phyloP scores from a whole-genome alignment of 2,329 filamentous ascomycete genomes.

The Xylaria sp. region DNA sequence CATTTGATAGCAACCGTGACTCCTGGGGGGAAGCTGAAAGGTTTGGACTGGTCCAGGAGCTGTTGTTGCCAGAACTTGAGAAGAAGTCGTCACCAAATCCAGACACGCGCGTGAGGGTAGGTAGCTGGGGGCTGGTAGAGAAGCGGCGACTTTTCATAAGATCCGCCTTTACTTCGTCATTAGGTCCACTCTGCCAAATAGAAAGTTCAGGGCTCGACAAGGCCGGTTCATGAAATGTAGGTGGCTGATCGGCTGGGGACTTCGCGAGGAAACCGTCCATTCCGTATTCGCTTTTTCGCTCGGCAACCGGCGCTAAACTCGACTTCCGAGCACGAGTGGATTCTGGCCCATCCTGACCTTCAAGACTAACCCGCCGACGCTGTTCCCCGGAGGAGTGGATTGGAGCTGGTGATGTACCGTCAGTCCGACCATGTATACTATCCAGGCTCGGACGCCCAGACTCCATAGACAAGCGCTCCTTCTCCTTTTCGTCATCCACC shows the following conservation, averaged over 20 bases:
- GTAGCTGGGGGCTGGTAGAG: constrained; percentile 67
- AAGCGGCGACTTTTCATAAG: constrained; percentile 45
- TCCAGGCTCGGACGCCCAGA: constrained; percentile 67
- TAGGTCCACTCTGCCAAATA: constrained; percentile 6
- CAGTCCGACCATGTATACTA: constrained; percentile 51
- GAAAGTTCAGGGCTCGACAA: constrained; percentile 9
- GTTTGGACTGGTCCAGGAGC: constrained; percentile 10
- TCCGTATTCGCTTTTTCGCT: constrained; percentile 69
- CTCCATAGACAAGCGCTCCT: constrained; percentile 66
- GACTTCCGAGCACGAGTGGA: constrained; percentile 52
- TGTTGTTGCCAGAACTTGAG: constrained; percentile 47
- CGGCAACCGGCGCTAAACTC: constrained; percentile 63
- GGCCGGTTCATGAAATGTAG: constrained; percentile 9
- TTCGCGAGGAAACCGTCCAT: constrained; percentile 56
- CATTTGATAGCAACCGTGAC: not conserved
- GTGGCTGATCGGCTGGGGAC: constrained; percentile 23
- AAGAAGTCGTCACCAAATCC: constrained; percentile 70
- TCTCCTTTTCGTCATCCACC: constrained; percentile 71
- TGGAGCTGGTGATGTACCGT: constrained; percentile 40
- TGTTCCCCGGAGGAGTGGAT: constrained; percentile 42
- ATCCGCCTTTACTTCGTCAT: constrained; percentile 29
- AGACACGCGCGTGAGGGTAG: constrained; percentile 67
- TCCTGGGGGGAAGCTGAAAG: constrained; percentile 10
- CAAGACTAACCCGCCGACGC: constrained; percentile 42
- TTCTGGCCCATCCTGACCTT: constrained; percentile 52